Conservation (phyloP, 345 rosid genomes). For the Euclidium syriacum region DNA sequence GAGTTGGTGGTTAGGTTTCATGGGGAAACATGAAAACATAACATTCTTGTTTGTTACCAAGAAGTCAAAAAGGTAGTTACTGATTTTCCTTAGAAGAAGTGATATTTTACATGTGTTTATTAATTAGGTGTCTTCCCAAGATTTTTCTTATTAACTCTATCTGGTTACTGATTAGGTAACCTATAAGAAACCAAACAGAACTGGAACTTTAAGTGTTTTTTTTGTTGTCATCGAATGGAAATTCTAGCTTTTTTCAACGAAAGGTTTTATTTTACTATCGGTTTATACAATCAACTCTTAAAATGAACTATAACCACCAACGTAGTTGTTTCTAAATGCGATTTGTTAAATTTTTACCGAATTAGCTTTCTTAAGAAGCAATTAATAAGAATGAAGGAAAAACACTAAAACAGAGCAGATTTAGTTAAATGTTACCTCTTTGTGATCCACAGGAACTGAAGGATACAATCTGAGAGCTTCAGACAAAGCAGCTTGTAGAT, state of each 20-base stretch:
- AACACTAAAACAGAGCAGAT: background rate
- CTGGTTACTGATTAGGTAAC: constrained; percentile 29
- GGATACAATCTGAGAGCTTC: constrained; percentile 92
- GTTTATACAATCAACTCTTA: too few relatives aligned
- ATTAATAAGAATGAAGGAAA: background rate
- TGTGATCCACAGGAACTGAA: constrained; percentile 94
- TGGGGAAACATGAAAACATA: constrained; percentile 6
- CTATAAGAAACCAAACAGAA: constrained; percentile 13
- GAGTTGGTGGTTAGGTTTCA: constrained; percentile 14
- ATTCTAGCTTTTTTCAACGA: too few relatives aligned
- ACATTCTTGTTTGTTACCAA: constrained; percentile 23
- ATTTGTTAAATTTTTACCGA: background rate
- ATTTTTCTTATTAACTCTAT: background rate
- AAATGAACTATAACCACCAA: background rate
- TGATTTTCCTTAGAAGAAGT: background rate
- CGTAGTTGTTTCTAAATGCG: background rate
- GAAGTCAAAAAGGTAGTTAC: constrained; percentile 5
- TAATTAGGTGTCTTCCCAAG: constrained; percentile 24
- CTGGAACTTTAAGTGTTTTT: background rate
- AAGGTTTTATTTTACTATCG: too few relatives aligned
- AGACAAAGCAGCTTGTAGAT: constrained; percentile 86
- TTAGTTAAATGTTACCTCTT: constrained; percentile 59
- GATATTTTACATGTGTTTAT: background rate
- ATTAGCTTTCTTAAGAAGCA: background rate
- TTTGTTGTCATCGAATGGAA: background rate